phyloP scores from a whole-genome alignment of 345 rosid genomes.

The Adansonia digitata region DNA sequence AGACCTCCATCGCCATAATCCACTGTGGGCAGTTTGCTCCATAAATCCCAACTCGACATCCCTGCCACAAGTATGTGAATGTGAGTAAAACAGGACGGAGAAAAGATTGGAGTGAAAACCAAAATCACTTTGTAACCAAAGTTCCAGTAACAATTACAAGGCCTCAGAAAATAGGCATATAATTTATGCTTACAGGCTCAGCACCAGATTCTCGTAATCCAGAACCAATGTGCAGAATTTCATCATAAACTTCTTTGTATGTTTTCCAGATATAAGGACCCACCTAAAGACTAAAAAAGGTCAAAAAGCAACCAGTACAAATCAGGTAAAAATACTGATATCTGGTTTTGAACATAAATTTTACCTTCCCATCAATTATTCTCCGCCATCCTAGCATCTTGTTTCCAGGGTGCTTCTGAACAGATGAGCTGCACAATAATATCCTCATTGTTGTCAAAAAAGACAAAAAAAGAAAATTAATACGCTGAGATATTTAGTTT shows the following conservation, averaged over 20 bases:
- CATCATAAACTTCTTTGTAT: conserved; percentile 71
- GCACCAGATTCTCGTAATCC: conserved; percentile 78
- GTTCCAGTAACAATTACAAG: too few relatives aligned
- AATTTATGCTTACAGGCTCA: conserved; percentile 58
- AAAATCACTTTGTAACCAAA: not conserved
- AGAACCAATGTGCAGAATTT: conserved; percentile 72
- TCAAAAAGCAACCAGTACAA: not conserved
- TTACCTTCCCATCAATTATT: conserved; percentile 66
- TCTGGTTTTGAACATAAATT: not conserved
- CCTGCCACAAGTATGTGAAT: conserved; percentile 44
- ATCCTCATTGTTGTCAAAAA: not conserved
- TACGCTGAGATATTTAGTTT: not conserved
- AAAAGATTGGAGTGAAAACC: not conserved
- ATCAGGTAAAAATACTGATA: not conserved
- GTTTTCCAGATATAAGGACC: conserved; percentile 91
- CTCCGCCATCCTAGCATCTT: conserved; percentile 93
- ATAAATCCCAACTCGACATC: conserved; percentile 74
- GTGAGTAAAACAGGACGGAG: not conserved
- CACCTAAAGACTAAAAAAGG: conserved; percentile 31
- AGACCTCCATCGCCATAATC: conserved; percentile 95
- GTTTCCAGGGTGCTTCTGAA: conserved; percentile 49
- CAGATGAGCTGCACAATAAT: conserved; percentile 51
- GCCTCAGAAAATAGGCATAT: not conserved
- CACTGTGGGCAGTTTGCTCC: conserved; percentile 96
- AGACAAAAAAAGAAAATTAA: too few relatives aligned